Base-by-base conservation (phyloP, 352 stramenopile genomes). In the Pythium aphanidermatum region DNA sequence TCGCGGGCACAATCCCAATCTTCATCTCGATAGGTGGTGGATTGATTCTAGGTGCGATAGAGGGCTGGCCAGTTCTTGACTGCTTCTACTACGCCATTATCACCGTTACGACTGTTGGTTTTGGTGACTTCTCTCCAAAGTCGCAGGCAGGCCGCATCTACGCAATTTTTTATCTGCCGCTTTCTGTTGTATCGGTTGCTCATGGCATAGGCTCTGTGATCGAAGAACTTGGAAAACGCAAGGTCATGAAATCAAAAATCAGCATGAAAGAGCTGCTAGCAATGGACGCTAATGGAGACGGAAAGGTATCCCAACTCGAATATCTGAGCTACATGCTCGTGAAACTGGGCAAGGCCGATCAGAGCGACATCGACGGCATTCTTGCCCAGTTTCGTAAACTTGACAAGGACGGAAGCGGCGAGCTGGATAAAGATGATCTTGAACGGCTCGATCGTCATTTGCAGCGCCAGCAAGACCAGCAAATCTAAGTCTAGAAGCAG, bases 11-110 rank as follows among this genome's bases (percentile, higher is more conserved):
- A 0, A 49, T 83, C 5, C 74, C 74, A 4, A 75, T 86, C 17
- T 40, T 65, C 12, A 49, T 75, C 2, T 80, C 70, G 0, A 82
- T 86, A 23, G 55, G 70, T 14, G 63, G 60, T 0, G 74, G 74
- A 3, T 40, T 86, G 2, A 65, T 82, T 33, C 37, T 86, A 17
- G 70, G 74, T 3, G 64, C 55, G 2, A 82, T 83, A 34, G 74
- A 86, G 58, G 66, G 66, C 28, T 83, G 74, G 70, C 56, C 66
- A 4, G 20, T 82, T 4, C 58, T 96, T 16, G 89, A 97, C 68
- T 85, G 82, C 43, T 77, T 97, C 37, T 97, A 97, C 49, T 97
- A 96, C 63, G 79, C 73, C 12, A 56, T 95, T 38, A 87, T 97
- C 27, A 95, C 86, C 0, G 66, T 97, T 26, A 97, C 90, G 13